Conservation (phyloP, 352 stramenopile species). For the Phytophthora aleatoria region DNA sequence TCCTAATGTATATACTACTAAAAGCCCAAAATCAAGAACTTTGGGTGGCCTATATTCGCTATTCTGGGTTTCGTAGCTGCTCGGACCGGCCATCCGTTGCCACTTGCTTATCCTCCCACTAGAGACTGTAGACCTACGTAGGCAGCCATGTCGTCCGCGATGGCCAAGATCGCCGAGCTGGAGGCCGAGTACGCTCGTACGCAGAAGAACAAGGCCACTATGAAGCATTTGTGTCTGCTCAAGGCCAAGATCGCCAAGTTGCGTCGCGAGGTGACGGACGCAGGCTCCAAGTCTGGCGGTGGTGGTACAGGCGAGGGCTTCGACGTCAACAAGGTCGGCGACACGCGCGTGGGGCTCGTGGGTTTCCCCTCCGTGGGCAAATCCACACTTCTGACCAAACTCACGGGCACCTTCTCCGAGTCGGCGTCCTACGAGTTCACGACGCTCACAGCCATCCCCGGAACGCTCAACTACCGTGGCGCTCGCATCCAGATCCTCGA, state of each 20-base stretch:
- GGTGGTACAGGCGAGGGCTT: slow-evolving; percentile 86
- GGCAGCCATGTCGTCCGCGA: slow-evolving; percentile 61
- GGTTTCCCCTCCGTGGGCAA: slow-evolving; percentile 99
- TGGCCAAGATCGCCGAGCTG: slow-evolving; percentile 83
- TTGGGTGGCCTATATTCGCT: background rate
- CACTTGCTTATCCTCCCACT: slow-evolving; percentile 9
- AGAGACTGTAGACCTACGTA: background rate
- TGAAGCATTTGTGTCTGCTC: slow-evolving; percentile 98
- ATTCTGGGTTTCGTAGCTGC: slow-evolving; percentile 23
- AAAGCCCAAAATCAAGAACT: background rate
- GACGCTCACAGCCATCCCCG: slow-evolving; percentile 98
- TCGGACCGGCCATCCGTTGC: slow-evolving; percentile 7
- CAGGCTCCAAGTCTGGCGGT: slow-evolving; percentile 64
- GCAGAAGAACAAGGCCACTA: slow-evolving; percentile 99
- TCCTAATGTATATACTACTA: background rate
- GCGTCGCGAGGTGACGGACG: slow-evolving; percentile 91
- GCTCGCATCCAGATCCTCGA: slow-evolving; percentile 90
- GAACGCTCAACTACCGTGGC: slow-evolving; percentile 96
- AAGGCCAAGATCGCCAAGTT: slow-evolving; percentile 99
- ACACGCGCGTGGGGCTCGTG: slow-evolving; percentile 97
- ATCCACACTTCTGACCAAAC: slow-evolving; percentile 95
- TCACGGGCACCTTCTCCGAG: slow-evolving; percentile 97
- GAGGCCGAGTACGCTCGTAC: slow-evolving; percentile 95
- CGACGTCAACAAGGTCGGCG: slow-evolving; percentile 93
- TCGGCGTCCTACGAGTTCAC: slow-evolving; percentile 99